Evolutionary conservation across 2,329 filamentous ascomycete species (phyloP).

Genomic region (Ophiocordyceps unilateralis): DNA sequence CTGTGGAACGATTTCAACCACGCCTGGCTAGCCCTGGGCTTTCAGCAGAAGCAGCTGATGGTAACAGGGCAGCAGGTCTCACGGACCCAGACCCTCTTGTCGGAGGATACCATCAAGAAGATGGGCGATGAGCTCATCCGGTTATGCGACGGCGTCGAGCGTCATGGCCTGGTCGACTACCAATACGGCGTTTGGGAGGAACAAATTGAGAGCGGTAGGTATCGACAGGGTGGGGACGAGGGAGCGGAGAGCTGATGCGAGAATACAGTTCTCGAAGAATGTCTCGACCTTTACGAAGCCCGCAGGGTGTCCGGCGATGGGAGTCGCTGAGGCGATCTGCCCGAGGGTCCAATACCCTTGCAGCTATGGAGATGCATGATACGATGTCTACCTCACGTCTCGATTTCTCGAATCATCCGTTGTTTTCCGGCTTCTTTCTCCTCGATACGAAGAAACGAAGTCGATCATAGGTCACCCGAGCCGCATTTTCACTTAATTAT

Average conservation of each 20-base stretch:
- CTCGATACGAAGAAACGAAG: background rate
- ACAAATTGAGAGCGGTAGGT: conserved; percentile 65
- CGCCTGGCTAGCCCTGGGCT: conserved; percentile 71
- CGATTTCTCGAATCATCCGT: too few relatives aligned
- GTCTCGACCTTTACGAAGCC: conserved; percentile 27
- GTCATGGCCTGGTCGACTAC: conserved; percentile 90
- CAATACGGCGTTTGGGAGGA: conserved; percentile 96
- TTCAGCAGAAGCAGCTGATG: conserved; percentile 67
- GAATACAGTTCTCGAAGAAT: conserved; percentile 18
- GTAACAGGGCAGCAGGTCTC: conserved; percentile 38
- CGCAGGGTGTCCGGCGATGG: conserved; percentile 13
- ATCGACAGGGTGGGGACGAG: background rate
- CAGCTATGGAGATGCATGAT: background rate
- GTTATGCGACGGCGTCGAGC: conserved; percentile 73
- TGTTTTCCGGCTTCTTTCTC: too few relatives aligned
- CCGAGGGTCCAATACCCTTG: background rate
- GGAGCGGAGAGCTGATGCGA: background rate
- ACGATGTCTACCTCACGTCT: background rate
- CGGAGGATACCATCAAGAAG: conserved; percentile 50
- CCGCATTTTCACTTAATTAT: background rate
- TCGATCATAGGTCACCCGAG: background rate
- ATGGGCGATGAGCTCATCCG: conserved; percentile 71
- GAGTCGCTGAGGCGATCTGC: conserved; percentile 2
- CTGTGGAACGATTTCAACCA: conserved; percentile 93
- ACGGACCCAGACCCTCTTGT: conserved; percentile 46